Conservation (phyloP, 2,329 filamentous ascomycete genomes). For the Cladosporium sp. region DNA sequence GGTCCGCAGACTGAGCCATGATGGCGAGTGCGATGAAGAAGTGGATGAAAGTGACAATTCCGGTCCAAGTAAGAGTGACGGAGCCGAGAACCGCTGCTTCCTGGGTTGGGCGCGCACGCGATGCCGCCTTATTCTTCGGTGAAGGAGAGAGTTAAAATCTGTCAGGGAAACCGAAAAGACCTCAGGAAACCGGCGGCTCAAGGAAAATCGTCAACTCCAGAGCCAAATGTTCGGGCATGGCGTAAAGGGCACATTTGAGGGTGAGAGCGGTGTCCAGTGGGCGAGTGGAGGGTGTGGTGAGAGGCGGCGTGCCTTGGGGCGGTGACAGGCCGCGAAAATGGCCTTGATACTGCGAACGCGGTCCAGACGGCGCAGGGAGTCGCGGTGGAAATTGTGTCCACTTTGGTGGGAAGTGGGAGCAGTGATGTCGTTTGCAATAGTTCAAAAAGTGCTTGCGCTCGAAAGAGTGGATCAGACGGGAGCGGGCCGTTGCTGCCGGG, state of each 20-base stretch:
- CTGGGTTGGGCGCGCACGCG: slow-evolving; percentile 29
- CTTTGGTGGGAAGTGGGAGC: slow-evolving; percentile 8
- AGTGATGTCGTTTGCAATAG: slow-evolving; percentile 10
- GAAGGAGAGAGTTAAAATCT: slow-evolving; percentile 20
- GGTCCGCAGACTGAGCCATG: slow-evolving; percentile 29
- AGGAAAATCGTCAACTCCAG: slow-evolving; percentile 46
- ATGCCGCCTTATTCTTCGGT: slow-evolving; percentile 27
- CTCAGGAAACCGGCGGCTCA: slow-evolving; percentile 46
- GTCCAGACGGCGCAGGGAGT: background rate
- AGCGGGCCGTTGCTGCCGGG: too few species aligned
- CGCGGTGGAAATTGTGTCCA: slow-evolving; percentile 11
- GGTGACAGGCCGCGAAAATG: background rate
- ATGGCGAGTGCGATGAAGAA: slow-evolving; percentile 19
- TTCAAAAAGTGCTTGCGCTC: slow-evolving; percentile 3
- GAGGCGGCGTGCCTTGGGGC: slow-evolving; percentile 8
- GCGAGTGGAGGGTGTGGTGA: background rate
- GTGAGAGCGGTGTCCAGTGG: slow-evolving; percentile 10
- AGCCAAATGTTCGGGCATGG: slow-evolving; percentile 47
- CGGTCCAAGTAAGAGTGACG: slow-evolving; percentile 18
- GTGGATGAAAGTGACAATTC: slow-evolving; percentile 6
- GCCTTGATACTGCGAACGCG: background rate
- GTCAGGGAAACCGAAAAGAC: slow-evolving; percentile 25
- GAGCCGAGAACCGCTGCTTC: slow-evolving; percentile 34
- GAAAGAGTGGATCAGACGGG: too few species aligned
- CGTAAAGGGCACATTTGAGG: slow-evolving; percentile 43